Percentiles rank a stretch among this genome's conserved stretches.
phyloP scores from a whole-genome alignment of 495 filamentous ascomycete species.

The Aspergillus coremiiformis region DNA sequence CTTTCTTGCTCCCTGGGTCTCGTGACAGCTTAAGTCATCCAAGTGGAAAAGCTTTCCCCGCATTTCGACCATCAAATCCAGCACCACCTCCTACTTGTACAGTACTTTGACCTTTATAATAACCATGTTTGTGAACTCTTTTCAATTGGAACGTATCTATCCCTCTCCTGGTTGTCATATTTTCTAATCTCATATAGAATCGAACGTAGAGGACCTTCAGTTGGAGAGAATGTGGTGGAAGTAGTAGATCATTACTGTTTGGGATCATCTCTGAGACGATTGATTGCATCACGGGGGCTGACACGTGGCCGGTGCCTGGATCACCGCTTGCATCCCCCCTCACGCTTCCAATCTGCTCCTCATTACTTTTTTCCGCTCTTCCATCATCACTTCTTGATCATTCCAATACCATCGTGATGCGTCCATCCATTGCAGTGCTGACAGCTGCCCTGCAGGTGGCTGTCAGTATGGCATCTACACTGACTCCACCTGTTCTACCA shows the following conservation, averaged over 20 bases:
- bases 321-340: neutral
- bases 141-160: no score
- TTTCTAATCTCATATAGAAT: neutral
- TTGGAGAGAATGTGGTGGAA: neutral
- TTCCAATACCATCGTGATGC: conserved; percentile 24
- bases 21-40: neutral
- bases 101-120: neutral
- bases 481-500: conserved; percentile 77
- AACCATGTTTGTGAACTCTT: neutral
- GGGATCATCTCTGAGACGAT: neutral
- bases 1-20: no score
- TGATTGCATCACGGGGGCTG: neutral
- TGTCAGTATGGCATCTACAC: conserved; percentile 34
- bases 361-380: neutral
- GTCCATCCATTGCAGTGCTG: conserved; percentile 28
- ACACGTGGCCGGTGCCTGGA: neutral
- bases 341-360: no score
- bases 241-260: neutral
- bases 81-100: neutral
- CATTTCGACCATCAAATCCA: conserved; percentile 5
- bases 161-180: neutral
- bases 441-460: conserved; percentile 30
- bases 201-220: neutral
- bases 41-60: conserved; percentile 5
- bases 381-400: neutral